Conservation (phyloP, 1,284 basidiomycete species). For the Austroboletus olivaceoglutinosus region DNA sequence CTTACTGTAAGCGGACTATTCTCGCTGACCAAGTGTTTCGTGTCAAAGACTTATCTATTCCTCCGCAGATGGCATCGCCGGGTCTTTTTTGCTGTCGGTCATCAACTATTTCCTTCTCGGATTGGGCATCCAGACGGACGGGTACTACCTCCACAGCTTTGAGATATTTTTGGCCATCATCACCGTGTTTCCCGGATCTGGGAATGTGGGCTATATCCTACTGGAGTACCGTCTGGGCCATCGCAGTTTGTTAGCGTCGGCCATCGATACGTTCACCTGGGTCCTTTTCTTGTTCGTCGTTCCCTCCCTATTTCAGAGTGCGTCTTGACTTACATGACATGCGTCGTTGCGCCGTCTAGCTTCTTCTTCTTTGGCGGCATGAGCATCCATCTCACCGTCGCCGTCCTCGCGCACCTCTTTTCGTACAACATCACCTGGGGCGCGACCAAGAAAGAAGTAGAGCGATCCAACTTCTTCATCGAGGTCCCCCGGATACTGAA, state of each 20-base stretch:
- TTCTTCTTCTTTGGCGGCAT: slow-evolving; percentile 85
- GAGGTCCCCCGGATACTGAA: slow-evolving; percentile 80
- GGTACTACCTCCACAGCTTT: slow-evolving; percentile 69
- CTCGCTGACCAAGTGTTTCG: slow-evolving; percentile 6
- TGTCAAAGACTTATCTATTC: not conserved
- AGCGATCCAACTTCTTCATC: slow-evolving; percentile 82
- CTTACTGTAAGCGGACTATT: slow-evolving; percentile 53
- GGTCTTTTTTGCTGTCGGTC: slow-evolving; percentile 60
- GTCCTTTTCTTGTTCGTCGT: slow-evolving; percentile 63
- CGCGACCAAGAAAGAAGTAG: slow-evolving; percentile 76
- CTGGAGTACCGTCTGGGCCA: slow-evolving; percentile 76
- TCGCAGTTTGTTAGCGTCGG: slow-evolving; percentile 43
- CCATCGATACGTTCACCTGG: slow-evolving; percentile 58
- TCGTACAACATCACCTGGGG: slow-evolving; percentile 85
- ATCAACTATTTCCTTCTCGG: slow-evolving; percentile 75
- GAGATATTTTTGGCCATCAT: slow-evolving; percentile 75
- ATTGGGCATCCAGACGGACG: slow-evolving; percentile 58
- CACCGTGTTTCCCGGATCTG: slow-evolving; percentile 70
- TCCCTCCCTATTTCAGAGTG: not conserved
- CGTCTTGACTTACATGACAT: not conserved
- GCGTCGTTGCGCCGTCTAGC: slow-evolving; percentile 37
- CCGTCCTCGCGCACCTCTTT: slow-evolving; percentile 76
- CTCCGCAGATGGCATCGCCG: slow-evolving; percentile 69
- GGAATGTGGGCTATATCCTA: slow-evolving; percentile 69
- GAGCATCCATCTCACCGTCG: slow-evolving; percentile 67